phyloP scores from a whole-genome alignment of 2,329 filamentous ascomycete genomes.

The Fusarium denticulatum region DNA sequence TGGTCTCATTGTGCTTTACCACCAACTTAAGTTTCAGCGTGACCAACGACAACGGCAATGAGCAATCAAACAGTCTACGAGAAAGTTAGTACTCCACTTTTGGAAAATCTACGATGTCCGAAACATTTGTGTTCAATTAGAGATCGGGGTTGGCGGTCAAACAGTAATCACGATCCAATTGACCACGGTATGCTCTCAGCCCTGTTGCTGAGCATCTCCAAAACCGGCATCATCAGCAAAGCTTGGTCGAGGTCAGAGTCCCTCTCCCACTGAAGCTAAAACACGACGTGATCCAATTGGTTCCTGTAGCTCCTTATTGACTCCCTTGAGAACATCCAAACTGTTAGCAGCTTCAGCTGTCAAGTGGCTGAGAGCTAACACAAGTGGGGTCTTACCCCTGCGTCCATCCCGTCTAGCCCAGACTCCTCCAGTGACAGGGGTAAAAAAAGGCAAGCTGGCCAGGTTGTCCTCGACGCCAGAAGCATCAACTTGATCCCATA shows the following conservation, averaged over 20 bases:
- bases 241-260: not conserved
- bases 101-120: not conserved
- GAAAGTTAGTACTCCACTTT: not conserved
- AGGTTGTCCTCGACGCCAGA: conserved; percentile 42
- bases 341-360: conserved; percentile 34
- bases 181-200: not conserved
- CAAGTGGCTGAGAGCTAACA: conserved; percentile 32
- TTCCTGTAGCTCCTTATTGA: not conserved
- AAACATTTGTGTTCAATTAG: not conserved
- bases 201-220: not conserved
- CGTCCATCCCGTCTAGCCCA: conserved; percentile 26
- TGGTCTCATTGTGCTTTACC: not conserved
- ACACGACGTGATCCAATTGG: conserved; percentile 12
- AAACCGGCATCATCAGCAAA: not conserved
- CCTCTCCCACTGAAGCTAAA: conserved; percentile 1
- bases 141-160: not conserved
- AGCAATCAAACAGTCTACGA: not conserved
- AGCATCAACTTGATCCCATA: conserved; percentile 35
- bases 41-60: not conserved
- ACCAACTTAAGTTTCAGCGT: not conserved
- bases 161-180: not conserved
- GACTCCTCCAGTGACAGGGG: conserved; percentile 16
- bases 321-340: not conserved
- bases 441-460: conserved; percentile 38
- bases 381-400: conserved; percentile 40